phyloP scores from a whole-genome alignment of 306 rosid species.

The Ammopiptanthus mongolicus region DNA sequence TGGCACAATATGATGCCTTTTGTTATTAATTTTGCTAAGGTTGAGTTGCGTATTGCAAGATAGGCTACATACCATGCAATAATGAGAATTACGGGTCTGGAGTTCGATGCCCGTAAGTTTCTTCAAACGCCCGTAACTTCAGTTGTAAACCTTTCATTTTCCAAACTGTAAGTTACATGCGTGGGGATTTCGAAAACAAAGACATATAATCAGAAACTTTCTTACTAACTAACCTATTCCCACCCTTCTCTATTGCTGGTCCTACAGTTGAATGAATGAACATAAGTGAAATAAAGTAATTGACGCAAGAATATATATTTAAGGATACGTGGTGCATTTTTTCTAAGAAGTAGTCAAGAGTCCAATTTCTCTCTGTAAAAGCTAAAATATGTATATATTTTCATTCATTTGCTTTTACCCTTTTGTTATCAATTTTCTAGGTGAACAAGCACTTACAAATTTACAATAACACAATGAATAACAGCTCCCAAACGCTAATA shows the following conservation, averaged over 20 bases:
- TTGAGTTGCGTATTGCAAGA: too few species aligned
- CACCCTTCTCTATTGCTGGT: not conserved
- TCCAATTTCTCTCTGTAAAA: not conserved
- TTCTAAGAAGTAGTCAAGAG: too few species aligned
- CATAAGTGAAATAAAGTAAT: not conserved
- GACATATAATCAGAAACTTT: not conserved
- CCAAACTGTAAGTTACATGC: not conserved
- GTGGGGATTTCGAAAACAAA: not conserved
- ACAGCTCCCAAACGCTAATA: too few species aligned
- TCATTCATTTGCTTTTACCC: not conserved
- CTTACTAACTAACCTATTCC: not conserved
- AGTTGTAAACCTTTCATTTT: not conserved
- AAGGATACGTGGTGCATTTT: not conserved
- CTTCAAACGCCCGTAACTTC: not conserved
- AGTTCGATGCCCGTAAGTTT: not conserved
- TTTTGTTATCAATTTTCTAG: not conserved
- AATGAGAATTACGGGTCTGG: not conserved
- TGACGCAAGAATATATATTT: not conserved
- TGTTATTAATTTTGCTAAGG: too few species aligned
- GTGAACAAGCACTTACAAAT: not conserved
- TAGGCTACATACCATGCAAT: too few species aligned
- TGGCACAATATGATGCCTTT: too few species aligned
- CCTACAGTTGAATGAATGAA: not conserved
- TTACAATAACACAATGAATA: too few species aligned
- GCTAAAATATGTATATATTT: not conserved